Evolutionary conservation across 2,329 filamentous ascomycete genomes (phyloP).

Genomic region (Bipolaris sorokiniana): DNA sequence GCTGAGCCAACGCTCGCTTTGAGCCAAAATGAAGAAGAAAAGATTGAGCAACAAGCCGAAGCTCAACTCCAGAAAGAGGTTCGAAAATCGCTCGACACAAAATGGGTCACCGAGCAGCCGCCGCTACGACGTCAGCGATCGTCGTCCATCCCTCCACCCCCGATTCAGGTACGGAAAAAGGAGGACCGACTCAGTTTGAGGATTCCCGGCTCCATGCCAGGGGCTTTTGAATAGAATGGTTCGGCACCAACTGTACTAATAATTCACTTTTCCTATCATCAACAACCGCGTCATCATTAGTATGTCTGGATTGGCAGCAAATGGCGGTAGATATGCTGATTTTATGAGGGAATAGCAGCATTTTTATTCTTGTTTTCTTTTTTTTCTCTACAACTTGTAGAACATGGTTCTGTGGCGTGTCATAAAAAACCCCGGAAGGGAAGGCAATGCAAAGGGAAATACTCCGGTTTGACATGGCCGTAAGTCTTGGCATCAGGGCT

Average conservation of each 20-base stretch:
- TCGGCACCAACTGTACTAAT: not conserved
- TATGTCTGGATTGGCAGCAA: not conserved
- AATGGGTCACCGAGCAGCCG: constrained; percentile 14
- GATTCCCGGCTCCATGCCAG: constrained; percentile 40
- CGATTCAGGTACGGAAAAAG: constrained; percentile 33
- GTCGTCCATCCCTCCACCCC: constrained; percentile 32
- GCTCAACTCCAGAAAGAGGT: constrained; percentile 45
- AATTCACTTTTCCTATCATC: not conserved
- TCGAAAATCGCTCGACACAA: constrained; percentile 26
- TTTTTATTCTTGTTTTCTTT: not conserved
- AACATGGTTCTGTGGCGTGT: not conserved
- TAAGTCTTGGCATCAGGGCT: not conserved
- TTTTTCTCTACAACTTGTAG: not conserved
- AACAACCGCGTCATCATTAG: not conserved
- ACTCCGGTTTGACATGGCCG: not conserved
- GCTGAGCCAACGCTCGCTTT: constrained; percentile 14
- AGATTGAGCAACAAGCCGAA: constrained; percentile 44
- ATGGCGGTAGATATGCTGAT: not conserved
- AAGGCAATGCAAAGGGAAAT: not conserved
- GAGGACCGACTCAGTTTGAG: constrained; percentile 44
- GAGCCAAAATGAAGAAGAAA: constrained; percentile 38
- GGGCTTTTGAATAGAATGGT: constrained; percentile 14
- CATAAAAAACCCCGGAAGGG: not conserved
- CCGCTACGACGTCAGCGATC: constrained; percentile 32
- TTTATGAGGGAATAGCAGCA: not conserved